These are phyloP conservation scores for Fusarium camptoceras DNA, from an alignment of 2,329 filamentous ascomycete genomes.

Conservation along the genomic window DNA sequence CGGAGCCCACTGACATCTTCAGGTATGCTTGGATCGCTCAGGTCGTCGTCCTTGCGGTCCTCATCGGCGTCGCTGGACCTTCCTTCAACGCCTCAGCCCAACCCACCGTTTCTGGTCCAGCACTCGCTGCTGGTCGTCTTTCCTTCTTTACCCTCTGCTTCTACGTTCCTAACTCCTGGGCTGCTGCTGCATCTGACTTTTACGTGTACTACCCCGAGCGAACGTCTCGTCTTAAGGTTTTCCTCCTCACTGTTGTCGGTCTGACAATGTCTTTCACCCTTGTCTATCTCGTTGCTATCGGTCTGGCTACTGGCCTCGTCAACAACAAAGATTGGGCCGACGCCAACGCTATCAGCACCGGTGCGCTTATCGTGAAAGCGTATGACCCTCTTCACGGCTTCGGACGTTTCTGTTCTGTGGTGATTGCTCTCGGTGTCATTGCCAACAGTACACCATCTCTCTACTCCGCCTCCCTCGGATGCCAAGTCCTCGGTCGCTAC, in stretches of 20 bases:
- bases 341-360: constrained; percentile 64
- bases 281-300: constrained; percentile 71
- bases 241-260: constrained; percentile 75
- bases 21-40: constrained; percentile 67
- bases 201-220: constrained; percentile 79
- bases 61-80: constrained; percentile 73
- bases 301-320: constrained; percentile 64
- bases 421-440: constrained; percentile 66
- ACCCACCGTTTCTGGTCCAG: constrained; percentile 71
- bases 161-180: constrained; percentile 68
- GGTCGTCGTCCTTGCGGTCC: constrained; percentile 78
- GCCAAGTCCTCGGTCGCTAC: constrained; percentile 68
- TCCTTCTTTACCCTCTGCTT: constrained; percentile 78
- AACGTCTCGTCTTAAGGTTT: constrained; percentile 71
- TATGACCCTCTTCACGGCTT: constrained; percentile 65
- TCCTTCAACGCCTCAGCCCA: constrained; percentile 72
- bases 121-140: constrained; percentile 67
- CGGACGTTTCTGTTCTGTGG: constrained; percentile 66
- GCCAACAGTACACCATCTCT: constrained; percentile 67
- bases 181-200: constrained; percentile 80
- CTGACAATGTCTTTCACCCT: constrained; percentile 72
- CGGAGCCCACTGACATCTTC: constrained; percentile 1
- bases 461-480: constrained; percentile 69
- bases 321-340: constrained; percentile 62
- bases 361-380: constrained; percentile 68